A percentile compares a stretch with the other conserved stretches of the same genome.
phyloP scores from a whole-genome alignment of 202 grass and related monocot genomes.

The Saccharum hybrid region DNA sequence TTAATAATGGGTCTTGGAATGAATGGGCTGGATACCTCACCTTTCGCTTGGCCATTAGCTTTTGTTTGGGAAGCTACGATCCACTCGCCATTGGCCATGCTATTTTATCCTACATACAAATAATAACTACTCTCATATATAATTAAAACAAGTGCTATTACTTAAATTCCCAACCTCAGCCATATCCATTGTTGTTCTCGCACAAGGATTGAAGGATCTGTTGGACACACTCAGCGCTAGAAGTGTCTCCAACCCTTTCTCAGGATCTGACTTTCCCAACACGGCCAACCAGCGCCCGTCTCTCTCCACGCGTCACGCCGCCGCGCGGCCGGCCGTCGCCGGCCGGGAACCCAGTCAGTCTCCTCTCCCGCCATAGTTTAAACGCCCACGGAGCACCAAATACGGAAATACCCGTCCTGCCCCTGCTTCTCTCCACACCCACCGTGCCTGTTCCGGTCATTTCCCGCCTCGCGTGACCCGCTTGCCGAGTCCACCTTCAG shows the following conservation, averaged over 20 bases:
- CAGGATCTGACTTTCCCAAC: not conserved
- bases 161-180: not conserved
- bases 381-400: not conserved
- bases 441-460: slow-evolving; percentile 14
- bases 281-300: not conserved
- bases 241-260: not conserved
- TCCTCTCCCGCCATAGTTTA: slow-evolving; percentile 50
- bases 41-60: not conserved
- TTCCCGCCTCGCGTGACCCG: not conserved
- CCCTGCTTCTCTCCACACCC: not conserved
- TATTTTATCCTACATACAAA: not conserved
- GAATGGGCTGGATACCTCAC: not conserved
- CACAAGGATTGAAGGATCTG: not conserved
- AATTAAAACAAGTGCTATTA: not conserved
- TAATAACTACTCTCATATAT: not conserved
- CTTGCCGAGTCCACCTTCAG: slow-evolving; percentile 18
- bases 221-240: not conserved
- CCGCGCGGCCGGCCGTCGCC: slow-evolving; percentile 46
- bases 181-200: not conserved
- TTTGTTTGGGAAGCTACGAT: slow-evolving; percentile 5
- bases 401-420: not conserved
- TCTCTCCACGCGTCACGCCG: slow-evolving; percentile 43
- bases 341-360: slow-evolving; percentile 40
- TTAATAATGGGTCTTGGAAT: not conserved
- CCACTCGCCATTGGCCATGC: not conserved